These are phyloP conservation scores for Penicillium paxilli DNA, from an alignment of 495 filamentous ascomycete species.

Conservation along the genomic window DNA sequence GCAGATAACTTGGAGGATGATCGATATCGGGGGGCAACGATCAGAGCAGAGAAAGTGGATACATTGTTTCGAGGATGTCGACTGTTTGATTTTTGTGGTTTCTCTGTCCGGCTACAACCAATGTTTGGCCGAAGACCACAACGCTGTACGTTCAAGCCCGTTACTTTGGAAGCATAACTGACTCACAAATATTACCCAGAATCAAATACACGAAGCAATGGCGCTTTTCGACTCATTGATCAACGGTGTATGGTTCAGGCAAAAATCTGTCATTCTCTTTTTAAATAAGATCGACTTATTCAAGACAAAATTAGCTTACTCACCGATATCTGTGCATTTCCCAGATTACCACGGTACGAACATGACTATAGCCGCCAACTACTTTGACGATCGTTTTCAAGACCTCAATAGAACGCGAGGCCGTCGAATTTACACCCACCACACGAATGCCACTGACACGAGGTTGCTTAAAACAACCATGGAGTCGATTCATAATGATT, in stretches of 20 bases:
- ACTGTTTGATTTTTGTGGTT: not conserved
- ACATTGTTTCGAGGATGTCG: not conserved
- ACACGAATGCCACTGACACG: not conserved
- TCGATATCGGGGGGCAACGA: not conserved
- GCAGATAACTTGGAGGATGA: not conserved
- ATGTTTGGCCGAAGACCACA: not conserved
- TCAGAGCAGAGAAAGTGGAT: not conserved
- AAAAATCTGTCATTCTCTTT: not conserved
- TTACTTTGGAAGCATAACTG: not conserved
- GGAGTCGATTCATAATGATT: not conserved
- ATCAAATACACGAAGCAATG: not conserved
- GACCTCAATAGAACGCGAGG: not conserved
- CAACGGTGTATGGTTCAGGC: not conserved
- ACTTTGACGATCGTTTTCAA: not conserved
- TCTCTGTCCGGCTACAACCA: not conserved
- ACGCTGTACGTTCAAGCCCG: not conserved
- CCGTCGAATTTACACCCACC: not conserved
- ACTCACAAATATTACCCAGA: not conserved
- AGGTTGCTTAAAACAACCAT: not conserved
- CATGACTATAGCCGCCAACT: not conserved
- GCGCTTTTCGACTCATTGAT: not conserved
- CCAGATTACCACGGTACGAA: not conserved
- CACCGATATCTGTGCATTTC: not conserved
- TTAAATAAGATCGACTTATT: not conserved
- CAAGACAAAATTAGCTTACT: not conserved